A percentile compares a stretch with the other conserved stretches of the same genome.
phyloP scores from a whole-genome alignment of 768 basidiomycete genomes.

The Agrocybe praecox region DNA sequence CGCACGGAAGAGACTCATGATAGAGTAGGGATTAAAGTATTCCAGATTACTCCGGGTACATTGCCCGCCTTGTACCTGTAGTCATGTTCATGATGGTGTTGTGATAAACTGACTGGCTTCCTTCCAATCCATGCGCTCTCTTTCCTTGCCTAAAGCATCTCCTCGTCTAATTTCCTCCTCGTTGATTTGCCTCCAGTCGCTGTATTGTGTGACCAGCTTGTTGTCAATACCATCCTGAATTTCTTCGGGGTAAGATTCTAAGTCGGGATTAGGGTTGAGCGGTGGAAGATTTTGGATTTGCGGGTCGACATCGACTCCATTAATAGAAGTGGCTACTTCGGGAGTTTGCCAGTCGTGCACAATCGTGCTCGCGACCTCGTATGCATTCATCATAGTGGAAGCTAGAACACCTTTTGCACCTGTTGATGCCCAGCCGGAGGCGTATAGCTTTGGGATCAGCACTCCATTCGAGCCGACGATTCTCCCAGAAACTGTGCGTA shows the following conservation, averaged over 20 bases:
- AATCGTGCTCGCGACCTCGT: slow-evolving; percentile 73
- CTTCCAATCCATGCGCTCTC: slow-evolving; percentile 77
- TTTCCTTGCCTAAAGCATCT: slow-evolving; percentile 59
- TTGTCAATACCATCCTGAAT: slow-evolving; percentile 42
- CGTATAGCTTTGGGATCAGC: slow-evolving; percentile 69
- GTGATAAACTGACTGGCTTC: slow-evolving; percentile 37
- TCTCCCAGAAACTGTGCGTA: slow-evolving; percentile 55
- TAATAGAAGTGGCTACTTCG: background rate
- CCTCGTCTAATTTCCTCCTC: slow-evolving; percentile 71
- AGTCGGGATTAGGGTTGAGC: slow-evolving; percentile 37
- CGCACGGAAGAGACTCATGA: too few species aligned
- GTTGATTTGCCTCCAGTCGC: slow-evolving; percentile 77
- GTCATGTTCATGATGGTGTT: too few species aligned
- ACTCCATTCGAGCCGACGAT: slow-evolving; percentile 42
- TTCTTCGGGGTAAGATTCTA: slow-evolving; percentile 52
- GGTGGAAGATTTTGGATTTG: slow-evolving; percentile 17
- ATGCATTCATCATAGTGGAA: slow-evolving; percentile 91
- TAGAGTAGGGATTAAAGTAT: too few species aligned
- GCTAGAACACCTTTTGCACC: slow-evolving; percentile 93
- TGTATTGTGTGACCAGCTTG: slow-evolving; percentile 58
- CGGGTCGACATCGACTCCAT: slow-evolving; percentile 11
- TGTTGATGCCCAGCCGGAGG: slow-evolving; percentile 90
- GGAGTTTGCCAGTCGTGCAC: slow-evolving; percentile 50
- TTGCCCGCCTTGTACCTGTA: too few species aligned
- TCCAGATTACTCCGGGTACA: too few species aligned